Percentiles rank a stretch among this genome's conserved stretches.
These are phyloP conservation scores for Periglandula ipomoeae DNA, from an alignment of 2,329 filamentous ascomycete genomes.

Conservation along the genomic window DNA sequence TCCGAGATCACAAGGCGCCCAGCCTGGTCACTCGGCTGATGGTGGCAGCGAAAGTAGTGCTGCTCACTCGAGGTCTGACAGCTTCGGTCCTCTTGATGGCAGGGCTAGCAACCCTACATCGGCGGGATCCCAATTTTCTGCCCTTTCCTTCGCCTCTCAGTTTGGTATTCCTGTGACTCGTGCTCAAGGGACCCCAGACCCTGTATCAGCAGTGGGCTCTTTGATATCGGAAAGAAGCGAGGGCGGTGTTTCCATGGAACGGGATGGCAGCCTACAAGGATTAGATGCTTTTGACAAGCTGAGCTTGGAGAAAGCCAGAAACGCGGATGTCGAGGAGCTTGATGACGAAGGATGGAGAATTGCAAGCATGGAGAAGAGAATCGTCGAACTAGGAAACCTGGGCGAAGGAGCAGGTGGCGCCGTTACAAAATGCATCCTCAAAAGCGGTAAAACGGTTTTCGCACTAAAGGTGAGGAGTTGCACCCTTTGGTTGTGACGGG, in stretches of 20 bases:
- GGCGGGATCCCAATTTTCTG: slow-evolving; percentile 79
- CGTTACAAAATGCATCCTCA: slow-evolving; percentile 82
- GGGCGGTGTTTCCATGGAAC: slow-evolving; percentile 66
- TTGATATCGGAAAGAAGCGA: slow-evolving; percentile 76
- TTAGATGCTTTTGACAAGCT: slow-evolving; percentile 72
- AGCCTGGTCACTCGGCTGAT: slow-evolving; percentile 56
- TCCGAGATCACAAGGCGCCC: slow-evolving; percentile 40
- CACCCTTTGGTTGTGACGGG: not conserved
- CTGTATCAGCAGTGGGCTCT: slow-evolving; percentile 79
- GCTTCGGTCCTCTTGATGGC: slow-evolving; percentile 69
- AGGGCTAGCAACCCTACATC: slow-evolving; percentile 73
- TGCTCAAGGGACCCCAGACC: slow-evolving; percentile 65
- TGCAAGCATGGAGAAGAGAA: slow-evolving; percentile 79
- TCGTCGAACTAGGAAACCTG: slow-evolving; percentile 78
- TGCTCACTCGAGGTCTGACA: slow-evolving; percentile 73
- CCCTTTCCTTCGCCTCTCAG: slow-evolving; percentile 68
- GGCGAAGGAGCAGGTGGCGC: slow-evolving; percentile 94
- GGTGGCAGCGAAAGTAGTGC: slow-evolving; percentile 73
- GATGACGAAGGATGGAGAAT: slow-evolving; percentile 95
- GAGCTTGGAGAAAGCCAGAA: slow-evolving; percentile 71
- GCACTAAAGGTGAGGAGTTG: slow-evolving; percentile 67
- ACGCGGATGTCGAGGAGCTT: slow-evolving; percentile 84
- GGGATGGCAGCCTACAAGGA: slow-evolving; percentile 71
- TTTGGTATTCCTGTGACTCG: slow-evolving; percentile 58
- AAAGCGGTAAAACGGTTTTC: slow-evolving; percentile 88